Conservation (phyloP, 169 alveolate species). For the Cryptosporidium sp. region DNA sequence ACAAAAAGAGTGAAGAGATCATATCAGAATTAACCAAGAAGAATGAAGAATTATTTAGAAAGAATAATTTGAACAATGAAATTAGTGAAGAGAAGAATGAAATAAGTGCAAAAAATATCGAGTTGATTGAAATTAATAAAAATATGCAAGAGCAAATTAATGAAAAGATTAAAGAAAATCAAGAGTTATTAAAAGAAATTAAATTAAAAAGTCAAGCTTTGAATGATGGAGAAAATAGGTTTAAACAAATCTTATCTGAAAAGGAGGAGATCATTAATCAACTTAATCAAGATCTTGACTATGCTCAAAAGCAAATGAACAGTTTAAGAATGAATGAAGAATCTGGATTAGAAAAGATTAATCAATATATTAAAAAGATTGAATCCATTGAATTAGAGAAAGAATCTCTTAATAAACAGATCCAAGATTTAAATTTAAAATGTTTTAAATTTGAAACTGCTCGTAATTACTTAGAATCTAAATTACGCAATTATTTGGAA, state of each 20-base stretch:
- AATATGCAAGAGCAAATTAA: neutral
- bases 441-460: slow-evolving; percentile 5
- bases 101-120: neutral
- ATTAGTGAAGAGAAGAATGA: neutral
- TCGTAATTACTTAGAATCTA: slow-evolving; percentile 4
- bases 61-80: neutral
- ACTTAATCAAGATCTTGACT: neutral
- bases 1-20: slow-evolving; percentile 41
- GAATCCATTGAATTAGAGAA: neutral
- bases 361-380: neutral
- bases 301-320: neutral
- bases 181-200: neutral
- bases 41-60: slow-evolving; percentile 32
- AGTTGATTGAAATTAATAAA: slow-evolving; percentile 2
- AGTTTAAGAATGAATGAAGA: neutral
- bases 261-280: neutral
- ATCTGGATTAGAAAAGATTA: neutral
- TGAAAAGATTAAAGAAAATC: slow-evolving; percentile 27
- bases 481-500: neutral
- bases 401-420: neutral
- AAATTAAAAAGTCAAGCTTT: neutral
- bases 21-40: slow-evolving; percentile 32
- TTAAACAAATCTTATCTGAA: neutral
- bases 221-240: neutral
- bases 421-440: neutral